These are phyloP conservation scores for Cryptosporidium meleagridis DNA, from an alignment of 169 alveolate species.

Conservation along the genomic window DNA sequence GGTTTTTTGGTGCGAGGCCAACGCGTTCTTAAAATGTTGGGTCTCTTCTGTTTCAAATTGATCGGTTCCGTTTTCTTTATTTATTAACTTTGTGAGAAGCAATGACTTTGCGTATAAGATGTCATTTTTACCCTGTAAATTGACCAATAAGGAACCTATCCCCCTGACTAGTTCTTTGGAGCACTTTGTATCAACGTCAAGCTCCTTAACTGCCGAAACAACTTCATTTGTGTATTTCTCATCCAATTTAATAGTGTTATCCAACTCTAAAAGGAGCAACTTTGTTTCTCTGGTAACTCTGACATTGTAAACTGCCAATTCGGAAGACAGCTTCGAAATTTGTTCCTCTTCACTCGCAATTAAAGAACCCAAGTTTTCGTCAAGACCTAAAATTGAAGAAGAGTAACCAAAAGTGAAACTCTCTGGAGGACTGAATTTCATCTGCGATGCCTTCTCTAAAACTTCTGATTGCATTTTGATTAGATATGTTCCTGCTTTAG, in stretches of 20 bases:
- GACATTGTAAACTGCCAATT: neutral
- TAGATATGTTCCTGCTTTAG: neutral
- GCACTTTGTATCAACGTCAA: neutral
- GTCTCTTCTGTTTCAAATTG: neutral
- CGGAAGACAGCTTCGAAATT: neutral
- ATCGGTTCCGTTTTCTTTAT: neutral
- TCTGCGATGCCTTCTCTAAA: neutral
- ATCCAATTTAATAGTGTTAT: neutral
- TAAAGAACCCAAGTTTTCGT: neutral
- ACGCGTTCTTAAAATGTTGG: neutral
- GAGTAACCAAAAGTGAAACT: neutral
- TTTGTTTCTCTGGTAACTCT: neutral
- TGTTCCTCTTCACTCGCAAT: neutral
- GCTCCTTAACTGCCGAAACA: neutral
- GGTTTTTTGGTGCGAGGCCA: neutral
- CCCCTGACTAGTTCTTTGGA: neutral
- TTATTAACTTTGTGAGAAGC: neutral
- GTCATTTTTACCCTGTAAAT: constrained; percentile 27
- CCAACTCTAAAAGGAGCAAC: neutral
- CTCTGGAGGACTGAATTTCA: neutral
- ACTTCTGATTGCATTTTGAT: neutral
- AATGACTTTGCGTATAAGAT: constrained; percentile 6
- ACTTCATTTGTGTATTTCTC: neutral
- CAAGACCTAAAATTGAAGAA: neutral
- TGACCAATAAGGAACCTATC: neutral